Evolutionary conservation across 768 basidiomycete genomes (phyloP), one percentile per base, ranked within the genome.

Genomic region (Boletus sp.): DNA sequence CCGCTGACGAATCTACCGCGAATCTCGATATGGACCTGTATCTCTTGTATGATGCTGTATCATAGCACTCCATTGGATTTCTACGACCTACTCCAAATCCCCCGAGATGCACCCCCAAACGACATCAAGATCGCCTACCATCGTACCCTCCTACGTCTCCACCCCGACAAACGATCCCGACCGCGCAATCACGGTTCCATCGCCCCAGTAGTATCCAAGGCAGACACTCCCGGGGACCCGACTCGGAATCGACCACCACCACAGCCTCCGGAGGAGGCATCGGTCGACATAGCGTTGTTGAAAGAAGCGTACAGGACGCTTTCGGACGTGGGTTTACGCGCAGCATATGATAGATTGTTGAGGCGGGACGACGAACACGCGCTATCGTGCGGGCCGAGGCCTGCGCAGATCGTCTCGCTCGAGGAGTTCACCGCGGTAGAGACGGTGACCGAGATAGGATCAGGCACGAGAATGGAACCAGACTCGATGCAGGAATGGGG

Each of bases 371-470:
- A 52, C 4, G 54, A 37, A 45, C 43, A 43, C 1, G 47, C 23
- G 9, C 47, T 40, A 14, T 57, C 58, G n/a, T 57, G 53, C 25
- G 76, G 72, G 3, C 83, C 85, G 8, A 76, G 91, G 48, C 89
- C 91, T 5, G 89, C 91, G 0, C 85, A 91, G 56, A 72, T 90
- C 17, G 72, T 93, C 35, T 93, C 91, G 3, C 74, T 93, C 37
- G 88, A 88, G 43, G 88, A 90, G 1, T 92, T 90, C 58, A 53
- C 42, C 8, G 47, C 54, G 38, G 15, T 23, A 8, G 47, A 47
- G 23, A 3, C 38, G 4, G 43, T 19, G 43, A 14, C 11, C 6
- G 57, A 30, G 11, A 30, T 38, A 32, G 32, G 46, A 44, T 25
- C 46, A 7, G 25, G 17, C 0, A 61, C 59, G 32, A 70, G 71